Percentiles rank a stretch among this genome's conserved stretches.
These are phyloP conservation scores for Neoascochyta sp. DNA, from an alignment of 2,329 filamentous ascomycete genomes.

Conservation along the genomic window DNA sequence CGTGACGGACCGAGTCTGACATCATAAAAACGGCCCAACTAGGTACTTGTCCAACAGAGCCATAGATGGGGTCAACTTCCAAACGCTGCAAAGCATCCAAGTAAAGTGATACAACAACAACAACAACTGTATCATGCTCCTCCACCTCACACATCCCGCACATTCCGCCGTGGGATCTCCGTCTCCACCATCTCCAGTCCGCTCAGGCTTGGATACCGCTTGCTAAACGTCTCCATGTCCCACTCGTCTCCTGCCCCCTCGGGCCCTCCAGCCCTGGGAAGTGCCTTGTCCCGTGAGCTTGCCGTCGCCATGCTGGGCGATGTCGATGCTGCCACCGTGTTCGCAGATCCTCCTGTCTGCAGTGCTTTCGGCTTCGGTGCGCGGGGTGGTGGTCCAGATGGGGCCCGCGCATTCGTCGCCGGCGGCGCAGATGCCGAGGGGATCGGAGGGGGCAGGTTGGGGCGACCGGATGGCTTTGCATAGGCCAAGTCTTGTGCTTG, in stretches of 20 bases:
- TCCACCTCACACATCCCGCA: conserved; percentile 17
- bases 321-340: conserved; percentile 11
- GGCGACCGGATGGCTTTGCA: conserved; percentile 24
- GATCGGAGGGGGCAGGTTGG: conserved; percentile 17
- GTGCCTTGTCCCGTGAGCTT: conserved; percentile 25
- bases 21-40: no score
- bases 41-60: no score
- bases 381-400: conserved; percentile 43
- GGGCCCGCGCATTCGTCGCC: conserved; percentile 25
- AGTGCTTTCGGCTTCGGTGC: conserved; percentile 61
- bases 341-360: conserved; percentile 43
- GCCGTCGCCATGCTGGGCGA: no score
- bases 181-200: conserved; percentile 86
- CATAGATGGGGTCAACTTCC: no score
- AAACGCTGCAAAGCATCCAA: no score
- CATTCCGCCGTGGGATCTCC: conserved; percentile 41
- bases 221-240: conserved; percentile 67
- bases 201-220: conserved; percentile 79
- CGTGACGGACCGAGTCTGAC: no score
- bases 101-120: neutral
- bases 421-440: conserved; percentile 35
- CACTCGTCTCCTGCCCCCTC: conserved; percentile 48
- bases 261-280: conserved; percentile 8
- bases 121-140: neutral
- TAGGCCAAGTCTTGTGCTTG: conserved; percentile 23